Evolutionary conservation across 73 alveolate genomes (phyloP), one percentile per base, ranked within the genome.

Genomic region (Uronychia setigera): DNA sequence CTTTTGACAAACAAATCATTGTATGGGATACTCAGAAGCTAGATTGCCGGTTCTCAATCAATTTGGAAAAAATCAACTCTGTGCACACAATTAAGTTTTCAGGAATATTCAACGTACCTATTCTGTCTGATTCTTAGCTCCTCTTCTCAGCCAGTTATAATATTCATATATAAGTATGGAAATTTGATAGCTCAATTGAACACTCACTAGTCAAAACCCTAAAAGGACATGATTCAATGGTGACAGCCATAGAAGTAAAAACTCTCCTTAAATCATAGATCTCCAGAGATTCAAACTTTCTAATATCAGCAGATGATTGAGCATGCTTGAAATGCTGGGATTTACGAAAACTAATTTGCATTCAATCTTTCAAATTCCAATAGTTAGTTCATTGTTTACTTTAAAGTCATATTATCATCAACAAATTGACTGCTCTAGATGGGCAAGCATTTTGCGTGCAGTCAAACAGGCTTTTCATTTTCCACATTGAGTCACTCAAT

Each of bases 291-390:
- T 75, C 87, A 1, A 77, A 77, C 57, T 85, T 46, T 78, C 76
- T 85, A 27, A 81, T 85, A 0, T 74, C 86, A 26, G 74, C 92
- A 14, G 92, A 85, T 85, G 92, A 85, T 29, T 85, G 60, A 77
- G 92, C 87, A 1, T 85, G 92, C 31, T 46, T 85, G 33, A 85
- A 85, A 58, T 85, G 92, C 33, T 85, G 92, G 92, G 80, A 85
- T 26, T 46, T 85, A 29, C 32, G 79, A 33, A 57, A 77, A 26
- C 35, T 27, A 1, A 32, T 46, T 29, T 85, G 92, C 59, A 85
- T 85, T 78, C 32, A 85, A 79, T 46, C 92, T 1, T 85, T 85
- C 32, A 85, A 81, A 35, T 85, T 85, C 32, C 60, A 76, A 33
- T 83, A 74, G 91, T 83, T 74, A n/a, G n/a, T n/a, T n/a, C n/a